Evolutionary conservation across 257 asterid species (phyloP).

Genomic region (Solanum bulbocastanum): DNA sequence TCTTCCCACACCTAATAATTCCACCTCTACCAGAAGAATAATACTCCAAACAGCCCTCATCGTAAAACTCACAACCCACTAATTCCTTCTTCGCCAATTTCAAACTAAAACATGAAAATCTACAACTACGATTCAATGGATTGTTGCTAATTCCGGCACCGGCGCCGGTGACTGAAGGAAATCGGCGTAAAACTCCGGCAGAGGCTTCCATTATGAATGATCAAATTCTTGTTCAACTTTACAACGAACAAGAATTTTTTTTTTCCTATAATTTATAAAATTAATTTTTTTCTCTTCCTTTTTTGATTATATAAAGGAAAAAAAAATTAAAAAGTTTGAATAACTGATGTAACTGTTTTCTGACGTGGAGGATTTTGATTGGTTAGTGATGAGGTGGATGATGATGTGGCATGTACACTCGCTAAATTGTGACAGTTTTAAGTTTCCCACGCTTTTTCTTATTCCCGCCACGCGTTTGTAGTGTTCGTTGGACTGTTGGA

Average conservation of each 20-base stretch:
- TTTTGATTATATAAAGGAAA: not conserved
- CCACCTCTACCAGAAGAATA: conserved; percentile 22
- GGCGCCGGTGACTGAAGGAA: not conserved
- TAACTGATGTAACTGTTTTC: not conserved
- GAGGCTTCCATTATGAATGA: not conserved
- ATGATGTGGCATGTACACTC: conserved; percentile 4
- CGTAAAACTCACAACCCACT: conserved; percentile 20
- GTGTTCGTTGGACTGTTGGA: not conserved
- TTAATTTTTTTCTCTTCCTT: not conserved
- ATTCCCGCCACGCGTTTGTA: conserved; percentile 11
- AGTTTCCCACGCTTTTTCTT: conserved; percentile 30
- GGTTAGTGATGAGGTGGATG: not conserved
- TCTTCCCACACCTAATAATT: conserved; percentile 6
- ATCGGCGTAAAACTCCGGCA: not conserved
- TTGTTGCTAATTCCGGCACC: not conserved
- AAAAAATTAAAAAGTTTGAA: not conserved
- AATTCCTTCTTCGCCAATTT: not conserved
- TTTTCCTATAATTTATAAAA: not conserved
- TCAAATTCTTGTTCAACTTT: not conserved
- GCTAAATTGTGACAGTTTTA: conserved; percentile 8
- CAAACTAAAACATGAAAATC: not conserved
- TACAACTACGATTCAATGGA: not conserved
- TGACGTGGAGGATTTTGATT: conserved; percentile 25
- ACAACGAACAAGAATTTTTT: not conserved
- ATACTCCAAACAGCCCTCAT: conserved; percentile 46